Conservation (phyloP, 306 rosid species). For the Mucuna pruriens region DNA sequence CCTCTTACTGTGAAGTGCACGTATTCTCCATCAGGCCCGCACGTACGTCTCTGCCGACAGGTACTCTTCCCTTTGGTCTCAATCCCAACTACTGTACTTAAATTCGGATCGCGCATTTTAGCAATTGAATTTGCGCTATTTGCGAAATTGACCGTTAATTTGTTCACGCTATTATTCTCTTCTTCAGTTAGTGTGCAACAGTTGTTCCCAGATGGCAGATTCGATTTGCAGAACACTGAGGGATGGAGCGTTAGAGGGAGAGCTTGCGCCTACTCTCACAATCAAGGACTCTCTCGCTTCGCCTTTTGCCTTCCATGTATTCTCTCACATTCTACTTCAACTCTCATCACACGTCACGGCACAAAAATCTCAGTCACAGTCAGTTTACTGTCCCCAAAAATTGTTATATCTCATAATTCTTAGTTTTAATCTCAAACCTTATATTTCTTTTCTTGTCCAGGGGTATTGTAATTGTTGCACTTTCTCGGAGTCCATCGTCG, state of each 20-base stretch:
- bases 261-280: conserved; percentile 81
- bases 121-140: not conserved
- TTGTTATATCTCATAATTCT: not conserved
- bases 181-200: not conserved
- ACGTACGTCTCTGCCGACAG: not conserved
- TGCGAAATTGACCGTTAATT: not conserved
- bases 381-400: conserved; percentile 26
- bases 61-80: not conserved
- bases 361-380: conserved; percentile 79
- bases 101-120: not conserved
- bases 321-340: conserved; percentile 66
- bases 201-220: conserved; percentile 63
- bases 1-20: not conserved
- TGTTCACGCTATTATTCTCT: not conserved
- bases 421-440: not conserved
- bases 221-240: conserved; percentile 72
- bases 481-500: conserved; percentile 72
- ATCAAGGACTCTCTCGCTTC: conserved; percentile 72
- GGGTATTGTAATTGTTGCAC: conserved; percentile 73
- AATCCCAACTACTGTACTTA: not conserved
- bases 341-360: conserved; percentile 64
- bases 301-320: conserved; percentile 66
- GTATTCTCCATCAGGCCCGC: not conserved
- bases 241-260: conserved; percentile 86
- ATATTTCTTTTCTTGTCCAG: conserved; percentile 37